Evolutionary conservation across 2,329 filamentous ascomycete species (phyloP), one percentile per base, ranked within the genome.

Genomic region (Colletotrichum spinosum): DNA sequence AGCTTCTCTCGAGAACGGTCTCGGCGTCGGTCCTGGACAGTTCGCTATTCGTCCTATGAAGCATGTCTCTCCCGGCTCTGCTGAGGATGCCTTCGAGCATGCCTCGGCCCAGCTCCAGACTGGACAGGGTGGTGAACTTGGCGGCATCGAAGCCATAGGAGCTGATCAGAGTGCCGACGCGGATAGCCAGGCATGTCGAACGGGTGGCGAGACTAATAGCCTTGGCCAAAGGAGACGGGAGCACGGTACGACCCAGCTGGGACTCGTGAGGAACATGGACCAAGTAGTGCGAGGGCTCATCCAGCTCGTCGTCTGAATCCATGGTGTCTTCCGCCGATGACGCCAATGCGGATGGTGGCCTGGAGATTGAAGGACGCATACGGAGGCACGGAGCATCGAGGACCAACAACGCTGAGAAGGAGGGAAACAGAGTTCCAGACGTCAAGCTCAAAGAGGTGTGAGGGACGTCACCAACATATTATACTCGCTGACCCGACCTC

Each of bases 131-230:
- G 8, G 86, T 86, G 70, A 85, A 77, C 62, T 84, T 83, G 38
- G 85, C 85, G 10, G 84, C 84, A 68, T 83, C 80, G 61, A 88
- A 79, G 38, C 84, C 78, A 69, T 82, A 86, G 12, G 81, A 80
- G 45, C 84, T 80, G 39, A 87, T 77, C n/a, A 83, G 72, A 4
- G 83, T 84, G 45, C 84, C 81, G 44, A 86, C 74, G 6, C 85
- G 83, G 33, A 88, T 80, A 38, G 84, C 84, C 33, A 90, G 78
- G 35, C 85, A 84, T 13, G 87, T 86, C 3, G 87, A 88, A 58
- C 86, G 82, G 3, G 88, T 87, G 10, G 87, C 85, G 49, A 90
- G 77, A 69, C 87, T 89, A 59, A 91, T 82, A 35, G 83, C 83
- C 55, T 83, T 85, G 39, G 88, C 88, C 51, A 90, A 74, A 0